Evolutionary conservation across 2,329 filamentous ascomycete genomes (phyloP), one percentile per base, ranked within the genome.

Genomic region (Trichophyton mentagrophytes): DNA sequence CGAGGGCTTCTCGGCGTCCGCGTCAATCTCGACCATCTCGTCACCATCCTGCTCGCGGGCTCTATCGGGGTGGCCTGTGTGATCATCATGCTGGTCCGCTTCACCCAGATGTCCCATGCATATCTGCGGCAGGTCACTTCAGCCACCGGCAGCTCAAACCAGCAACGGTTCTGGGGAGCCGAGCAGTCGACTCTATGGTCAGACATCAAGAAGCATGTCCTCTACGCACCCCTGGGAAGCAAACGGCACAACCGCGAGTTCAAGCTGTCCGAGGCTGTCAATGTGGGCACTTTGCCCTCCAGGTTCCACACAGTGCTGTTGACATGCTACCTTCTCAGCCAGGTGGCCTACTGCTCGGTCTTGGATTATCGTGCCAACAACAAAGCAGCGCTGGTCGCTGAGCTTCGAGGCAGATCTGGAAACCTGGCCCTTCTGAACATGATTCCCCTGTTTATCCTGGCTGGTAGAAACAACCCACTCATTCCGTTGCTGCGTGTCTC

Each of bases 401-500:
- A 95, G 70, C 79, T 96, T 49, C 86, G 93, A 67, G 91, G 91
- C 42, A 85, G 93, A 61, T 88, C 88, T 5, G 93, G 93, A 60
- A 87, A 86, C 7, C 80, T 99, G 65, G 85, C 91, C 3, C 80
- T 90, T 9, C 82, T 95, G 68, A 99, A 96, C 76, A 88, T 97
- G 83, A 84, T 99, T 36, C 91, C 93, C 3, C 84, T 96, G 33
- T 82, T 97, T 68, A 82, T 97, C 65, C 83, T 97, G 61, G 90
- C 91, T 11, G 85, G 90, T 40, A 87, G 93, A 70, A 97, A 97
- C 78, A 99, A 97, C 76, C 89, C 90, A 7, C 79, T 96, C 57
- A 96, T 97, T 69, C 73, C 79, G 2, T 73, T 95, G 38, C 80
- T 97, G 61, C 84, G 87, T 67, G 87, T 97, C 71, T 92, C 89